Conservation (phyloP, 176 grass and related monocot species). For the Cenchrus fungigraminus region DNA sequence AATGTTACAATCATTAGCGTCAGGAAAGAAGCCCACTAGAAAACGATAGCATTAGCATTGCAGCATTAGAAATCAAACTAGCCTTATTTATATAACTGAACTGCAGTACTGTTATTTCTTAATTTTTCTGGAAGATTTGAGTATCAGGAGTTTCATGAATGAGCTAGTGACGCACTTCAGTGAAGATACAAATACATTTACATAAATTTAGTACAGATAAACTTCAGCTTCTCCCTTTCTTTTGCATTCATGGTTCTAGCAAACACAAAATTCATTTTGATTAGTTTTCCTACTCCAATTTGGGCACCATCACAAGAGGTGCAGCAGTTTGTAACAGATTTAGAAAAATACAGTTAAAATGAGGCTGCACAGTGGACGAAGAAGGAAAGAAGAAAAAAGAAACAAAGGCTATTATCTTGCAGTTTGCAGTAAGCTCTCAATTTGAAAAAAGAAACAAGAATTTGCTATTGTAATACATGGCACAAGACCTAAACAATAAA, state of each 20-base stretch:
- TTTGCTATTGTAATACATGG: slow-evolving; percentile 5
- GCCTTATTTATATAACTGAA: slow-evolving; percentile 20
- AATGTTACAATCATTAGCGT: not conserved
- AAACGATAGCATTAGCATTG: not conserved
- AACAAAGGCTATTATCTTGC: not conserved
- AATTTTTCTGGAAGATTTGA: not conserved
- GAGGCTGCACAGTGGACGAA: not conserved
- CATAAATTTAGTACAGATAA: slow-evolving; percentile 4
- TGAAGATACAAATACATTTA: slow-evolving; percentile 7
- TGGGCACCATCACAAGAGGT: not conserved
- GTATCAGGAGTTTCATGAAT: slow-evolving; percentile 4
- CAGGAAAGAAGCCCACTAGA: not conserved
- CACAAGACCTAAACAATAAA: not conserved
- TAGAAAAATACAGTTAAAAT: slow-evolving; percentile 20
- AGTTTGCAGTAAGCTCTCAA: slow-evolving; percentile 7
- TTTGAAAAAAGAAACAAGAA: slow-evolving; percentile 14
- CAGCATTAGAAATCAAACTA: slow-evolving; percentile 19
- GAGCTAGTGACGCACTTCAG: not conserved
- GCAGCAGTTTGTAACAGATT: not conserved
- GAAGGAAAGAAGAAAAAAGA: not conserved
- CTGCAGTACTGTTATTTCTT: not conserved
- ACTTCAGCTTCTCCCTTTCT: not conserved
- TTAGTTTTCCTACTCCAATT: not conserved
- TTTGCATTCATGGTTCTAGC: slow-evolving; percentile 17
- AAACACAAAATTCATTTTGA: not conserved